A percentile compares a stretch with the other conserved stretches of the same genome.
Conservation (phyloP, 1,284 basidiomycete genomes). For the Sporisorium iseilematis-ciliati region DNA sequence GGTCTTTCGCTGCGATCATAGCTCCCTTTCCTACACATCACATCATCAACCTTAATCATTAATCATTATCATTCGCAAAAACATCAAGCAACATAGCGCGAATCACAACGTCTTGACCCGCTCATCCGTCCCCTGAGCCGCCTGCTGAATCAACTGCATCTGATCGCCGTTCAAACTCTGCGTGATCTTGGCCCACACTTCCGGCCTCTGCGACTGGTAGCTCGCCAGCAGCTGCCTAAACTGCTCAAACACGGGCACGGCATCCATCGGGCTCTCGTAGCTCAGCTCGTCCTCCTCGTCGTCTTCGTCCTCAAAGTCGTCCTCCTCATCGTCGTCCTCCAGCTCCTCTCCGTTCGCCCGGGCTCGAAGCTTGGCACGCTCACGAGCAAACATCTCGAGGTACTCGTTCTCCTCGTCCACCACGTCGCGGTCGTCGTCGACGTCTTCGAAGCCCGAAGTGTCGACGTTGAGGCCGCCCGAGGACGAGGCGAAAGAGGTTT, state of each 20-base stretch:
- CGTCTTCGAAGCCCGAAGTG: slow-evolving; percentile 42
- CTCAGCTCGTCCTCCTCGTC: slow-evolving; percentile 62
- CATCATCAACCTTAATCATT: neutral
- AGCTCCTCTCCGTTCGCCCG: slow-evolving; percentile 47
- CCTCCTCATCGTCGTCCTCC: slow-evolving; percentile 55
- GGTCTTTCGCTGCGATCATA: neutral
- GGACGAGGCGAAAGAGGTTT: slow-evolving; percentile 33
- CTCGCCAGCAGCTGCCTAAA: slow-evolving; percentile 52
- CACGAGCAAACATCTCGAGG: slow-evolving; percentile 65
- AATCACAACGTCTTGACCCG: slow-evolving; percentile 40
- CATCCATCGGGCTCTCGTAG: slow-evolving; percentile 62
- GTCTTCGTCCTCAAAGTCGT: slow-evolving; percentile 40
- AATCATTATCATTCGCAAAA: neutral
- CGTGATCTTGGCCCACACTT: slow-evolving; percentile 45
- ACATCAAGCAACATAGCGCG: neutral
- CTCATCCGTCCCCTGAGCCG: slow-evolving; percentile 36
- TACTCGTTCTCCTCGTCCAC: slow-evolving; percentile 69
- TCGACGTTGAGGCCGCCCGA: slow-evolving; percentile 29
- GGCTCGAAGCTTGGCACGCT: slow-evolving; percentile 59
- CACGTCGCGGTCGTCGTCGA: slow-evolving; percentile 65
- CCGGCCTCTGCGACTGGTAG: slow-evolving; percentile 47
- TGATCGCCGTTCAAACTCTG: slow-evolving; percentile 44
- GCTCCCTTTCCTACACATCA: too few species aligned
- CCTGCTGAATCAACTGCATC: slow-evolving; percentile 45
- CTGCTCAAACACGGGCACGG: slow-evolving; percentile 59